A percentile compares a stretch with the other conserved stretches of the same genome.
Evolutionary conservation across 352 stramenopile genomes (phyloP).

Genomic region (Globisporangium orthogonon): DNA sequence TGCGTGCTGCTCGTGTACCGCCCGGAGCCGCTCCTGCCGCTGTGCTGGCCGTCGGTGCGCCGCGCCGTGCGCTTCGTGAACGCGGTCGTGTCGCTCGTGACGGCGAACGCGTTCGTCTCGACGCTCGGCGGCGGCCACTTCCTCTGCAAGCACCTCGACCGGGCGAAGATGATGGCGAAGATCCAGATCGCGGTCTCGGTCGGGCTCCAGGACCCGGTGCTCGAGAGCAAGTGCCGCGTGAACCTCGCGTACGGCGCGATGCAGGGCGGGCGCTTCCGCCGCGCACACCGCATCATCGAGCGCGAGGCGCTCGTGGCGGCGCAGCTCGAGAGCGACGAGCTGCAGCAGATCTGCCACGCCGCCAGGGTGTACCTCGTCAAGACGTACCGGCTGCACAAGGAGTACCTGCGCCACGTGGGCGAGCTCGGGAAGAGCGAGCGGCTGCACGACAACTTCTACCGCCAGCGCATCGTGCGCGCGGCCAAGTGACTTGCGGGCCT

Average conservation of each 20-base stretch:
- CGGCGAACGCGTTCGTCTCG: slow-evolving; percentile 80
- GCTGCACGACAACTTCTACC: slow-evolving; percentile 76
- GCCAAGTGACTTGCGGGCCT: slow-evolving; percentile 26
- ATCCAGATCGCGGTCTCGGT: slow-evolving; percentile 76
- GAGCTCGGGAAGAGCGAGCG: slow-evolving; percentile 17
- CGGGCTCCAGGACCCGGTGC: slow-evolving; percentile 59
- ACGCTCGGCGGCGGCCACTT: slow-evolving; percentile 79
- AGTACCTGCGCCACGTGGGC: slow-evolving; percentile 29
- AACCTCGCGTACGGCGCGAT: slow-evolving; percentile 81
- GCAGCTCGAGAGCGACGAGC: slow-evolving; percentile 43
- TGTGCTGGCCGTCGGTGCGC: slow-evolving; percentile 59
- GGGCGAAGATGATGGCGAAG: slow-evolving; percentile 67
- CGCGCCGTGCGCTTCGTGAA: slow-evolving; percentile 63
- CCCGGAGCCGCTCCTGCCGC: slow-evolving; percentile 31
- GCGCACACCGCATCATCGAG: slow-evolving; percentile 43
- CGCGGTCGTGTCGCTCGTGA: slow-evolving; percentile 66
- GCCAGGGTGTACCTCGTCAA: slow-evolving; percentile 64
- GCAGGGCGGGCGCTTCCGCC: slow-evolving; percentile 54
- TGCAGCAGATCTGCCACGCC: slow-evolving; percentile 54
- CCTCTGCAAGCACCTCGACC: slow-evolving; percentile 61
- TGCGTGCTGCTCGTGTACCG: slow-evolving; percentile 42
- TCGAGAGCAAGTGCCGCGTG: slow-evolving; percentile 80
- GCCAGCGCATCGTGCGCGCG: slow-evolving; percentile 62
- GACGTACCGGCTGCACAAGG: slow-evolving; percentile 51
- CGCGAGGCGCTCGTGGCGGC: slow-evolving; percentile 37